Conservation (phyloP, 805 yeast genomes). For the Kazachstania kunashirensis region DNA sequence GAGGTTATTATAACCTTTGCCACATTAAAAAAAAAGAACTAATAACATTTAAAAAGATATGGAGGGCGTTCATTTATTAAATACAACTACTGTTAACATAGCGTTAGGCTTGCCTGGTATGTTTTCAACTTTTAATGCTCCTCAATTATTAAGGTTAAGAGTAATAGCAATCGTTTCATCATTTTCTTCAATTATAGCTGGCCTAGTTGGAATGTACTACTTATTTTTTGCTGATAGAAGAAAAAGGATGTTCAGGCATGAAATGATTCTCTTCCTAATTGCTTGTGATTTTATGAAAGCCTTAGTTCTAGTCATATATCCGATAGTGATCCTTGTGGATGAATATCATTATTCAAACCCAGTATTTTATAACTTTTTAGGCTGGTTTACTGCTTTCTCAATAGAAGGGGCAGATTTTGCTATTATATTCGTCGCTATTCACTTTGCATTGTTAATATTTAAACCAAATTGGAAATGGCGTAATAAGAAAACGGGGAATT, state of each 20-base stretch:
- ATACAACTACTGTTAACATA: conserved; percentile 27
- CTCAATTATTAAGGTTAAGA: conserved; percentile 22
- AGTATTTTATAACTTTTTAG: conserved; percentile 53
- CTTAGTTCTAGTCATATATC: conserved; percentile 55
- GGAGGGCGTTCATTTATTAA: no score
- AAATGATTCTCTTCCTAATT: conserved; percentile 57
- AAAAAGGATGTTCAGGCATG: conserved; percentile 56
- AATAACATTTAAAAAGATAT: no score
- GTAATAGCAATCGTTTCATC: conserved; percentile 42
- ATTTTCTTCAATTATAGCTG: conserved; percentile 39
- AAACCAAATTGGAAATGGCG: conserved; percentile 43
- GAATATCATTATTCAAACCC: conserved; percentile 37
- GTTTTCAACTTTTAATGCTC: conserved; percentile 20
- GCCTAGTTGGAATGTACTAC: conserved; percentile 52
- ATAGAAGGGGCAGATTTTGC: conserved; percentile 84
- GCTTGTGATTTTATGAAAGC: conserved; percentile 71
- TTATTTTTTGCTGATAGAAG: conserved; percentile 56
- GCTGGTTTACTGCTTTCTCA: conserved; percentile 71
- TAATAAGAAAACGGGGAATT: conserved; percentile 29
- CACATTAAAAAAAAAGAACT: no score
- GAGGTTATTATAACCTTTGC: no score
- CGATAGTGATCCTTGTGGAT: conserved; percentile 43
- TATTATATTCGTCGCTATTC: conserved; percentile 72
- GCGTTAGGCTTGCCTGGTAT: conserved; percentile 29
- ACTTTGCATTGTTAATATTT: conserved; percentile 66